These are phyloP conservation scores for Ramaria rubella DNA, from an alignment of 768 basidiomycete genomes.

Conservation along the genomic window DNA sequence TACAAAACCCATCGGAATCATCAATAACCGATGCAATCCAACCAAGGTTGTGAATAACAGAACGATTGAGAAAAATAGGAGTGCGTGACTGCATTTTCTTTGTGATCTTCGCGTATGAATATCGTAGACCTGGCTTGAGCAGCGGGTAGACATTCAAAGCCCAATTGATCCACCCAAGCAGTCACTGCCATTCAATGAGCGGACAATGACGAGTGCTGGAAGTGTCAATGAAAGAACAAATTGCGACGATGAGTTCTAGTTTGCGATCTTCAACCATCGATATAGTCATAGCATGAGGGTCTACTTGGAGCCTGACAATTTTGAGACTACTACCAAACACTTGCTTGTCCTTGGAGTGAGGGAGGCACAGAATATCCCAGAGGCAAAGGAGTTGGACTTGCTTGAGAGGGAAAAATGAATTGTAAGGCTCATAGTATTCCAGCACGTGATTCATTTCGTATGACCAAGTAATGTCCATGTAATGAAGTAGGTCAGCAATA, in stretches of 20 bases:
- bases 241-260: conserved; percentile 11
- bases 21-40: no score
- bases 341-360: conserved; percentile 36
- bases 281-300: conserved; percentile 28
- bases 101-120: no score
- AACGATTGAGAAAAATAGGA: no score
- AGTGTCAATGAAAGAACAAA: conserved; percentile 11
- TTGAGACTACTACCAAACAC: conserved; percentile 25
- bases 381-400: conserved; percentile 32
- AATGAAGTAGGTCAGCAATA: conserved; percentile 20
- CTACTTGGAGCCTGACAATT: conserved; percentile 35
- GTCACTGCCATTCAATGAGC: conserved; percentile 21
- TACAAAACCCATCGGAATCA: no score
- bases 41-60: no score
- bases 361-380: conserved; percentile 36
- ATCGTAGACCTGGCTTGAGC: no score
- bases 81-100: no score
- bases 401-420: conserved; percentile 20
- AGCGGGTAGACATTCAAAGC: no score
- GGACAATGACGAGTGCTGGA: conserved; percentile 6
- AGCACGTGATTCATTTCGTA: conserved; percentile 14
- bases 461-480: conserved; percentile 22
- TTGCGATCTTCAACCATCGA: conserved; percentile 18
- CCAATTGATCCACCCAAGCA: conserved; percentile 39
- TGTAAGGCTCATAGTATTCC: conserved; percentile 27